phyloP scores from a whole-genome alignment of 768 basidiomycete genomes.

The Ramaria rubella region DNA sequence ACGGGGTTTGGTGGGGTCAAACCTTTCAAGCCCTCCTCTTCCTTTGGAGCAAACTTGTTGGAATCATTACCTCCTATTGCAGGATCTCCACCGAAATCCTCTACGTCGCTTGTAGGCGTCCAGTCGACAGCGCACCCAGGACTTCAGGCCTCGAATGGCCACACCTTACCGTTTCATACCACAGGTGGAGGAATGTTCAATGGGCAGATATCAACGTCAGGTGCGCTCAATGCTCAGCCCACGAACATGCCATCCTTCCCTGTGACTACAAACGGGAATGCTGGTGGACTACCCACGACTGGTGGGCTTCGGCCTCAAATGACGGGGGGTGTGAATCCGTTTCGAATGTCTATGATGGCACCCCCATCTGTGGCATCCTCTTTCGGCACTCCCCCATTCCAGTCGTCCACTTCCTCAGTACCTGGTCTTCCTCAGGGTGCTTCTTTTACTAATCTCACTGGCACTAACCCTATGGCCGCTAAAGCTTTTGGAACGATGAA shows the following conservation, averaged over 20 bases:
- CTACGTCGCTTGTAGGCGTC: conserved; percentile 31
- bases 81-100: conserved; percentile 37
- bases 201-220: conserved; percentile 17
- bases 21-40: conserved; percentile 77
- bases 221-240: conserved; percentile 31
- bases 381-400: conserved; percentile 12
- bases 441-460: conserved; percentile 5
- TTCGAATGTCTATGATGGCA: conserved; percentile 33
- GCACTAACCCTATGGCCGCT: conserved; percentile 7
- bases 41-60: conserved; percentile 70
- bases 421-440: conserved; percentile 17
- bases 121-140: neutral
- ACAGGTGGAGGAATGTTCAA: conserved; percentile 3
- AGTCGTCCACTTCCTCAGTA: conserved; percentile 20
- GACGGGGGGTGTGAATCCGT: conserved; percentile 37
- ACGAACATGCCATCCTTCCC: conserved; percentile 34
- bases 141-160: neutral
- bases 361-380: conserved; percentile 17
- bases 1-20: conserved; percentile 59
- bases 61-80: conserved; percentile 71
- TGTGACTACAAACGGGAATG: conserved; percentile 35
- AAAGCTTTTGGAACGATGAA: neutral
- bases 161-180: neutral
- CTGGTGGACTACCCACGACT: conserved; percentile 18
- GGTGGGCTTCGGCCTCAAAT: conserved; percentile 34